Percentiles rank a stretch among this genome's conserved stretches.
Conservation (phyloP, 1,284 basidiomycete species). For the Irpex sp. region DNA sequence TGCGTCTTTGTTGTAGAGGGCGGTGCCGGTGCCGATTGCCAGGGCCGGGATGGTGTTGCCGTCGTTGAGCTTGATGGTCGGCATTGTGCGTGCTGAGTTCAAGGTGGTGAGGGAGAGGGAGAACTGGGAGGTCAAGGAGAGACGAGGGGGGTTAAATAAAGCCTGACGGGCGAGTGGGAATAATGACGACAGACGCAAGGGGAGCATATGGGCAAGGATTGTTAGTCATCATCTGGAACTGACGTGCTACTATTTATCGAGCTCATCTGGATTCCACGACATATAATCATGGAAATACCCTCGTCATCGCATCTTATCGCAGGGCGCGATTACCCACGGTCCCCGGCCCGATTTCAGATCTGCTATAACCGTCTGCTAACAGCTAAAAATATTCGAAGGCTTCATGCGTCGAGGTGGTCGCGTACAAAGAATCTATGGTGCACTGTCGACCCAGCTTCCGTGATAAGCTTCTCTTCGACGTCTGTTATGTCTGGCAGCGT, state of each 20-base stretch:
- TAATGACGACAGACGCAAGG: not conserved
- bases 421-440: conserved; percentile 52
- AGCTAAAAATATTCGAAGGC: not conserved
- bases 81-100: conserved; percentile 1
- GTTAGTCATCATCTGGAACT: not conserved
- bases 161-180: not conserved
- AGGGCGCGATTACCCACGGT: not conserved
- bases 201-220: not conserved
- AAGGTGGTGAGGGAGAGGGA: conserved; percentile 30
- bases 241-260: not conserved
- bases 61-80: conserved; percentile 53
- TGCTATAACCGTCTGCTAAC: not conserved
- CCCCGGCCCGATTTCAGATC: not conserved
- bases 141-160: not conserved
- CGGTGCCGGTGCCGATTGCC: conserved; percentile 70
- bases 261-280: not conserved
- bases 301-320: not conserved
- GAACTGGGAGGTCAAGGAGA: not conserved
- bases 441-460: conserved; percentile 54
- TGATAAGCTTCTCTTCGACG: conserved; percentile 64
- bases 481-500: conserved; percentile 53
- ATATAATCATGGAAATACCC: not conserved
- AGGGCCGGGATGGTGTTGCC: conserved; percentile 56
- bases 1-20: conserved; percentile 51
- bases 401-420: not conserved